Evolutionary conservation across 371 early-diverging fungal species (phyloP), one percentile per base, ranked within the genome.

Genomic region (Rhizopus delemar): DNA sequence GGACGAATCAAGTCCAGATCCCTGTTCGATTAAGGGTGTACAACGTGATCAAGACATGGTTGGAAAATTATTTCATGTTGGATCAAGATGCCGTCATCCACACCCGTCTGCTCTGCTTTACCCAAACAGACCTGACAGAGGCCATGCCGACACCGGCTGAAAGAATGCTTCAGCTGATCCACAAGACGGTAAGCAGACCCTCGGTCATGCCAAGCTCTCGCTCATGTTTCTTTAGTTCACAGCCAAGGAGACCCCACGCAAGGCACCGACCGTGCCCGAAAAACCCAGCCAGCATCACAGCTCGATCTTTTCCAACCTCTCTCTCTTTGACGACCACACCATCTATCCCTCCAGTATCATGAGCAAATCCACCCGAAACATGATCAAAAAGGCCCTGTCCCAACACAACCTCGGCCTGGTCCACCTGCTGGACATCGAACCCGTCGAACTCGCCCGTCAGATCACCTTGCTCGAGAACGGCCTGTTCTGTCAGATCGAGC

Each of bases 41-140:
- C 74, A 95, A 94, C 68, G 86, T 95, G 7, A 86, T 94, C 71
- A 94, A 94, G 65, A 84, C 83, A 5, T 97, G 98, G 98, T 74
- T 97, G 11, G 96, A 96, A 71, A 75, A 74, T 39, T 89, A 88
- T 69, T 94, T 75, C 57, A 61, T 82, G 65, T 73, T 82, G 13
- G 93, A 93, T 36, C 82, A 86, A 56, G 86, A 88, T 56, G 73
- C 53, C 7, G 41, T 33, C n/a, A 67, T 70, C 7, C 72, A 75
- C 51, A 43, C 66, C 5, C 2, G 53, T 3, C 36, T 80, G 2
- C 22, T 66, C 0, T 58, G 67, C 8, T 80, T 80, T 53, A 63
- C 66, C 4, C 57, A 53, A 0, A 57, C 49, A 2, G 67, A 66
- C 12, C 70, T 80, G 76, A 56, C 34, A 15, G 50, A 70, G 36